Conservation (phyloP, 129 eudicot genomes). For the Calendula officinalis region DNA sequence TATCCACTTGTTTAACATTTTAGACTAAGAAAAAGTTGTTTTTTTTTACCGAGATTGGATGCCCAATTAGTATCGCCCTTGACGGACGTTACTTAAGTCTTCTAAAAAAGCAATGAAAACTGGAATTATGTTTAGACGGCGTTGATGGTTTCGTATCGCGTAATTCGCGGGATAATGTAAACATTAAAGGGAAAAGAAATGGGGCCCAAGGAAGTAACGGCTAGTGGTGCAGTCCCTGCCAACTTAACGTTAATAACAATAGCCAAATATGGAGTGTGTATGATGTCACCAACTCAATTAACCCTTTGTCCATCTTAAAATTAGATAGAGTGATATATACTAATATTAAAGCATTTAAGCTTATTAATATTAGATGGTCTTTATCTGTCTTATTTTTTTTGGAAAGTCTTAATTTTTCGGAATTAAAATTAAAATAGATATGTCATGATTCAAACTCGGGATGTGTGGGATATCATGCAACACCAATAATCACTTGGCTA, state of each 20-base stretch:
- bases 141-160: conserved; percentile 20
- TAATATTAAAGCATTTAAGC: no score
- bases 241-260: conserved; percentile 14
- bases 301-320: no score
- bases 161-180: conserved; percentile 21
- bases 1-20: no score
- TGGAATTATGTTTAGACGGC: conserved; percentile 13
- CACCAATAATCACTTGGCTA: no score
- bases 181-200: conserved; percentile 6
- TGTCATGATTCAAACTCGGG: no score
- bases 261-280: conserved; percentile 19
- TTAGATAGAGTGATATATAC: no score
- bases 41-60: neutral
- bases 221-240: conserved; percentile 28
- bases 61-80: neutral
- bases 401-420: no score
- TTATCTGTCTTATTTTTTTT: no score
- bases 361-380: no score
- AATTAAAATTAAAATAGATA: no score
- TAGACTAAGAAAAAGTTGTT: no score
- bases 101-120: neutral
- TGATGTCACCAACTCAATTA: conserved; percentile 22
- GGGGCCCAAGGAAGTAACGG: conserved; percentile 39
- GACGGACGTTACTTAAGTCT: conserved; percentile 14
- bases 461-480: no score